Percentiles rank a stretch among this genome's conserved stretches.
Evolutionary conservation across 768 basidiomycete species (phyloP).

Genomic region (Termitomyces sp.): DNA sequence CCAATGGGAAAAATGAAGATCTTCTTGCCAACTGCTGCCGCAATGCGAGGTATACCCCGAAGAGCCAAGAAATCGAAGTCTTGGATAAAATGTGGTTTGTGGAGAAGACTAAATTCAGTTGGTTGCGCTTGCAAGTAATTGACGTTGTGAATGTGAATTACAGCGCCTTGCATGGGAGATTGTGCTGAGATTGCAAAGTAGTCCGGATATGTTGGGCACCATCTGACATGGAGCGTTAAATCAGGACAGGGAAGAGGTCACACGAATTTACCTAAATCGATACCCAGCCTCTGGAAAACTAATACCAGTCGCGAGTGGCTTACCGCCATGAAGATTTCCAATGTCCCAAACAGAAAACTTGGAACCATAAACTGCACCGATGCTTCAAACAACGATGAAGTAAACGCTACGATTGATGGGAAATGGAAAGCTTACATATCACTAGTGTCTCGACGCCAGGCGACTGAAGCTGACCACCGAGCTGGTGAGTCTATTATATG

Average conservation of each 20-base stretch:
- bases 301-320: constrained; percentile 56
- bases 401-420: background rate
- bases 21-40: constrained; percentile 57
- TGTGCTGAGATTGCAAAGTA: constrained; percentile 74
- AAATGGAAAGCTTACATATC: constrained; percentile 54
- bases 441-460: constrained; percentile 65
- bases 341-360: constrained; percentile 77
- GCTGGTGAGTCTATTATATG: constrained; percentile 39
- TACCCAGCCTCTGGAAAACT: constrained; percentile 65
- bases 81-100: constrained; percentile 59
- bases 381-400: constrained; percentile 31
- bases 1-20: constrained; percentile 62
- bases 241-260: background rate
- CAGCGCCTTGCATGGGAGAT: constrained; percentile 55
- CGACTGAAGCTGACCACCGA: constrained; percentile 53
- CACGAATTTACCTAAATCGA: constrained; percentile 51
- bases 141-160: constrained; percentile 65
- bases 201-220: constrained; percentile 73
- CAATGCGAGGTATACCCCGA: constrained; percentile 60
- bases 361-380: constrained; percentile 73
- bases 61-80: constrained; percentile 75
- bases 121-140: constrained; percentile 63
- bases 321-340: constrained; percentile 65
- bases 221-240: constrained; percentile 34
- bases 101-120: constrained; percentile 49